Evolutionary conservation across 345 rosid species (phyloP), one percentile per base, ranked within the genome.

Genomic region (Aethionema arabicum): DNA sequence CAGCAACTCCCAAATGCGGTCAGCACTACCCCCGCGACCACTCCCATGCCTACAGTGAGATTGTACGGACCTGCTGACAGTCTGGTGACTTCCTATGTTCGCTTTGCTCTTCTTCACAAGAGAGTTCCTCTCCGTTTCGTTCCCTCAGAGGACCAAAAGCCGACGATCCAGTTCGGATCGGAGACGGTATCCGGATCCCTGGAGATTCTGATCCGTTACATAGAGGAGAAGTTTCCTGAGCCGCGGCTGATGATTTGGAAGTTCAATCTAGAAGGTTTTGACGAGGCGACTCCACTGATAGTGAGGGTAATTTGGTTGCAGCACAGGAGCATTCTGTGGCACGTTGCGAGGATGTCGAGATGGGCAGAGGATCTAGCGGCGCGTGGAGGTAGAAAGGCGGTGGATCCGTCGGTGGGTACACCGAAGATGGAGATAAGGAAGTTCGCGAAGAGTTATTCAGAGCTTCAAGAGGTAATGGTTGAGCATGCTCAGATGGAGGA

Each of bases 401-500:
- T 36, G 7, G 84, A 86, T 80, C 90, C 90, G 32, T 55, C 79
- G 4, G 77, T 77, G 58, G 95, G 95, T 32, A 86, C 75, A 3
- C 83, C 82, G 7, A 77, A 58, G 70, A 86, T 86, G 90, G 95
- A 86, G 82, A 65, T 80, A 11, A 77, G 63, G 61, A 86, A 86
- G 61, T 84, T 86, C 8, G 79, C 61, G 4, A 76, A 72, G 72
- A 75, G 80, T 44, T 84, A 86, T 12, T 53, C 82, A 0, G 74
- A 68, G 75, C 30, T 86, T 57, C 77, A 82, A 47, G 95, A 86
- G 72, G 9, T 86, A 40, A 71, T 86, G 95, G 15, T 86, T 8
- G 95, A 86, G 32, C 90, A 86, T 60, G 95, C 90, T 61, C 95
- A 78, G 49, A 84, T 86, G 95, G 95, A 86, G 74, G 95, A 86